These are phyloP conservation scores for Trypanosomatidae sp. DNA, from an alignment of 208 protist species.

Conservation along the genomic window DNA sequence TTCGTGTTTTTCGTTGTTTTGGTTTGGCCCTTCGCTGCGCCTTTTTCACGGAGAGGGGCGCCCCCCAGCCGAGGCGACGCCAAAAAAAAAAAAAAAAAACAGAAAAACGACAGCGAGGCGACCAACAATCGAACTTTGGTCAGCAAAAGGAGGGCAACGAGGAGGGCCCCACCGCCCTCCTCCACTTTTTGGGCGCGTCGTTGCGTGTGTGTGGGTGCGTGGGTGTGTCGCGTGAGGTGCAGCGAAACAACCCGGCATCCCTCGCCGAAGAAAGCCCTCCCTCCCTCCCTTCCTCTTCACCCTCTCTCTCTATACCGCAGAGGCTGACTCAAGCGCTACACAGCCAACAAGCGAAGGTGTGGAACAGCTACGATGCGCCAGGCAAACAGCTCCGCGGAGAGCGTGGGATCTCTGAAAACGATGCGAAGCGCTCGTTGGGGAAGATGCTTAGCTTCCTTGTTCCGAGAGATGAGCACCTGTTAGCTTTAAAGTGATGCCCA, in stretches of 20 bases:
- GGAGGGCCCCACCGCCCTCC: not conserved
- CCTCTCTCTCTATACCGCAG: not conserved
- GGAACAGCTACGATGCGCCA: not conserved
- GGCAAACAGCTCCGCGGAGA: not conserved
- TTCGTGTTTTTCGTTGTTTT: conserved; percentile 1
- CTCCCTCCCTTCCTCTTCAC: not conserved
- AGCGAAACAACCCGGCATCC: not conserved
- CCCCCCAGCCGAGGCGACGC: not conserved
- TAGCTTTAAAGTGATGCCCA: not conserved
- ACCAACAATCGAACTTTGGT: not conserved
- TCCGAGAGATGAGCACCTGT: not conserved
- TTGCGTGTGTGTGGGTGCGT: not conserved
- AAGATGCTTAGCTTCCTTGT: not conserved
- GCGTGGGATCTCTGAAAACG: not conserved
- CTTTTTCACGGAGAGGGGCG: conserved; percentile 5
- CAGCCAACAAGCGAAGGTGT: not conserved
- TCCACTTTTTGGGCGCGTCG: not conserved
- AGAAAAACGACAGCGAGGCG: conserved; percentile 1
- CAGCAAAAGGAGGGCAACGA: not conserved
- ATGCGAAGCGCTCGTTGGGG: not conserved
- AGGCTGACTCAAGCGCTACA: not conserved
- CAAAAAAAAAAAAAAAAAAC: conserved; percentile 24
- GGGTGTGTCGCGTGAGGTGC: not conserved
- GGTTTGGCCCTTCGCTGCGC: conserved; percentile 1
- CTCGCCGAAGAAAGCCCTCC: not conserved